phyloP scores from a whole-genome alignment of 78 protist genomes.

The Dictyostelium brefeldianum region DNA sequence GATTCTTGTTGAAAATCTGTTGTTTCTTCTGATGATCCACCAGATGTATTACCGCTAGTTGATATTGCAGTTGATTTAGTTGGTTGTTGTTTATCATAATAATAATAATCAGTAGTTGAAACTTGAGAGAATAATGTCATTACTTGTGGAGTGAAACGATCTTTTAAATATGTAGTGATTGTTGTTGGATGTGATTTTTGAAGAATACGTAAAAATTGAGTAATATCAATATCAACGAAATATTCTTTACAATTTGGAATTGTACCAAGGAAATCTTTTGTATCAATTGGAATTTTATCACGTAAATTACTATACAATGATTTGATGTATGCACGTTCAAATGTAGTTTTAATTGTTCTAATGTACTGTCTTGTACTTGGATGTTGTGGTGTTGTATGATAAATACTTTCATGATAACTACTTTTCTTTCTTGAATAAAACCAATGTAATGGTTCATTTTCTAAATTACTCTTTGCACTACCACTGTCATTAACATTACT shows the following conservation, averaged over 20 bases:
- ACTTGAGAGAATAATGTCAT: conserved; percentile 32
- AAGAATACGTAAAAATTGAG: conserved; percentile 53
- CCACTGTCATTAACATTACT: not conserved
- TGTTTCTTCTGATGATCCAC: conserved; percentile 9
- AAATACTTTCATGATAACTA: conserved; percentile 45
- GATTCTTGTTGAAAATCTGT: conserved; percentile 21
- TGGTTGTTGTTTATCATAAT: conserved; percentile 7
- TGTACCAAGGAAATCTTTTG: conserved; percentile 25
- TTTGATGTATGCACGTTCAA: conserved; percentile 57
- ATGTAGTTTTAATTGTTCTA: conserved; percentile 21
- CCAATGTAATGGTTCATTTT: conserved; percentile 16
- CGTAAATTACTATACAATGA: conserved; percentile 39
- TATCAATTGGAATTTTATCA: conserved; percentile 54
- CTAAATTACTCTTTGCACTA: not conserved
- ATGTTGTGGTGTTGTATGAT: conserved; percentile 80
- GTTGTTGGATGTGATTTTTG: conserved; percentile 57
- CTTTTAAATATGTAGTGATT: conserved; percentile 17
- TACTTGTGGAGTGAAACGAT: conserved; percentile 28
- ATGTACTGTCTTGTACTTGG: conserved; percentile 58
- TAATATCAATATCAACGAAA: conserved; percentile 59
- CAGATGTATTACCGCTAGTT: not conserved
- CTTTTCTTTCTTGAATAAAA: conserved; percentile 41
- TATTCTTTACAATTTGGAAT: conserved; percentile 69
- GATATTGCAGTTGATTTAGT: not conserved
- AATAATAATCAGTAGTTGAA: conserved; percentile 32